Evolutionary conservation across 2,329 filamentous ascomycete genomes (phyloP).

Genomic region (Colletotrichum zoysiae): DNA sequence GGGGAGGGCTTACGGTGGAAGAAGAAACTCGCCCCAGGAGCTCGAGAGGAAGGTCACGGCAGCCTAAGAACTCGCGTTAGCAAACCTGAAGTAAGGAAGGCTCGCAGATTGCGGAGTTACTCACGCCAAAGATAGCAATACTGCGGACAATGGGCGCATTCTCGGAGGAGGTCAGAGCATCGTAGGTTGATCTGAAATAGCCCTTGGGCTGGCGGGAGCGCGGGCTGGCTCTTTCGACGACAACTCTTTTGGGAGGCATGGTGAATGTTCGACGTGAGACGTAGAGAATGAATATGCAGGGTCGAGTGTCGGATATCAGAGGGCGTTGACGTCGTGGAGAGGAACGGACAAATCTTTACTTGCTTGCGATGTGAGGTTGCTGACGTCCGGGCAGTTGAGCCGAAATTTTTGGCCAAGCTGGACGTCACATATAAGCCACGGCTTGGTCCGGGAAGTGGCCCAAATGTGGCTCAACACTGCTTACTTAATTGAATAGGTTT

Average conservation of each 20-base stretch:
- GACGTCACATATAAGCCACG: constrained; percentile 21
- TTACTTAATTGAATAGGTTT: not conserved
- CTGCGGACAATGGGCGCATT: constrained; percentile 78
- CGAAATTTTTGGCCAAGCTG: constrained; percentile 32
- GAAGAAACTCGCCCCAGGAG: constrained; percentile 75
- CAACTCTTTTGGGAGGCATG: constrained; percentile 75
- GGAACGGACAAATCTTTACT: constrained; percentile 13
- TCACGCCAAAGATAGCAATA: constrained; percentile 76
- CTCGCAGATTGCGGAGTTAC: constrained; percentile 48
- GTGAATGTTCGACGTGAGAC: constrained; percentile 43
- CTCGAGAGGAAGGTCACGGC: constrained; percentile 76
- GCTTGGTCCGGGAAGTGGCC: not conserved
- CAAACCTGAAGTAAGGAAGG: not conserved
- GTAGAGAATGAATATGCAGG: constrained; percentile 6
- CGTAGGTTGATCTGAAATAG: constrained; percentile 70
- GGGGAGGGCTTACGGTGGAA: constrained; percentile 68
- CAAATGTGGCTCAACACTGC: constrained; percentile 1
- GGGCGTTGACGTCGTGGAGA: not conserved
- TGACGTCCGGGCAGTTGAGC: not conserved
- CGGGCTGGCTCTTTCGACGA: constrained; percentile 61
- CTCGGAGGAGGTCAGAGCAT: constrained; percentile 73
- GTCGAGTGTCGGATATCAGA: not conserved
- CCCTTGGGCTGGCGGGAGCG: constrained; percentile 62
- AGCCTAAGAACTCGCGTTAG: constrained; percentile 56
- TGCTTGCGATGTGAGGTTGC: constrained; percentile 12